Conservation (phyloP, 306 rosid species). For the Begonia loranthoides region DNA sequence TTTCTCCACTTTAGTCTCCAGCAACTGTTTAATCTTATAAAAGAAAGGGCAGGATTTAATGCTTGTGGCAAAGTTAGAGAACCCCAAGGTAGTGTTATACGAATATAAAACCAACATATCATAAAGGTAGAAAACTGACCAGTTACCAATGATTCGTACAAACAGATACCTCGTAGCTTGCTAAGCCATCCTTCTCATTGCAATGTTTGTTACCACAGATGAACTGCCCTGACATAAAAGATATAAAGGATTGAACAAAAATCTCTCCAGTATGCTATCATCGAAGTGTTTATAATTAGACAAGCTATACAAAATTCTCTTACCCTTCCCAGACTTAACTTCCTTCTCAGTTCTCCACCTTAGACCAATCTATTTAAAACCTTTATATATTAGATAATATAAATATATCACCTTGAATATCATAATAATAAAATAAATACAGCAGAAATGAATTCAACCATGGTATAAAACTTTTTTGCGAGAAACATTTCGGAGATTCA, state of each 20-base stretch:
- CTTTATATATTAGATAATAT: no score
- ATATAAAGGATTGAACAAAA: conserved; percentile 13
- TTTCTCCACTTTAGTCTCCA: no score
- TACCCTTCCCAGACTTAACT: conserved; percentile 90
- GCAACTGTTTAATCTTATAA: no score
- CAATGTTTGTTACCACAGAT: conserved; percentile 84
- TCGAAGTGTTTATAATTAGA: not conserved
- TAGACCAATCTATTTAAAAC: conserved; percentile 59
- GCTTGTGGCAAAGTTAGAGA: no score
- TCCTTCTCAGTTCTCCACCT: conserved; percentile 96
- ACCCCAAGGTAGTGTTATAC: no score
- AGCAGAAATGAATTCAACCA: no score
- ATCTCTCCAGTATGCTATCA: conserved; percentile 2
- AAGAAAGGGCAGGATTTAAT: no score
- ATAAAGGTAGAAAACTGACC: not conserved
- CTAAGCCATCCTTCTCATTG: conserved; percentile 48
- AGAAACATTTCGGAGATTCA: no score
- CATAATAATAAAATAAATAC: no score
- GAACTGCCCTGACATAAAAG: conserved; percentile 66
- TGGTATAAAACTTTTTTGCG: no score
- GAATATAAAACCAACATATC: no score
- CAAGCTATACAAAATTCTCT: not conserved
- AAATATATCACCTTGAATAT: no score
- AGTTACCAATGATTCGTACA: not conserved
- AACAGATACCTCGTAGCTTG: conserved; percentile 74